Percentiles rank a stretch among this genome's conserved stretches.
phyloP scores from a whole-genome alignment of 2,329 filamentous ascomycete species.

The Penicillium sp. region DNA sequence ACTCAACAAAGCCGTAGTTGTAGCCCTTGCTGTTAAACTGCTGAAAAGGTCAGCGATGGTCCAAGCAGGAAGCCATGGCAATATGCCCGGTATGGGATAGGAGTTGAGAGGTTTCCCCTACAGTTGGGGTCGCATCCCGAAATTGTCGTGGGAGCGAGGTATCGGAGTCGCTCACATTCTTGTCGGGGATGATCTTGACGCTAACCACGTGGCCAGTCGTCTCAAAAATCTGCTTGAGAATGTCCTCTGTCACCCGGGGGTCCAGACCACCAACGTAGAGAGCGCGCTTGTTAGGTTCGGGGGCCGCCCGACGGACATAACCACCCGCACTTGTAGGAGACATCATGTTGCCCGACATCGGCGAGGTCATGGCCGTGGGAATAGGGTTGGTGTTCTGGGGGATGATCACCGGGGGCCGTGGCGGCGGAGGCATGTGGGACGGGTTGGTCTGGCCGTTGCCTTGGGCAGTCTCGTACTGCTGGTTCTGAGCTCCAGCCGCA shows the following conservation, averaged over 20 bases:
- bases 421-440: constrained; percentile 83
- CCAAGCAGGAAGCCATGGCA: neutral
- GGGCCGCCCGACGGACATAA: constrained; percentile 84
- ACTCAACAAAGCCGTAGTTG: constrained; percentile 99
- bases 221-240: constrained; percentile 96
- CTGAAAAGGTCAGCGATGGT: constrained; percentile 5
- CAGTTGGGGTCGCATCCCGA: neutral
- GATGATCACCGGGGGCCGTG: constrained; percentile 80
- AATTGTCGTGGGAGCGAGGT: neutral
- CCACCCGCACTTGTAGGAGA: constrained; percentile 81
- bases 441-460: constrained; percentile 67
- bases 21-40: constrained; percentile 80
- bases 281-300: constrained; percentile 97
- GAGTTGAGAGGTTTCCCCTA: neutral
- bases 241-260: constrained; percentile 91
- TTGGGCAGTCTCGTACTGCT: constrained; percentile 70
- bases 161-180: constrained; percentile 72
- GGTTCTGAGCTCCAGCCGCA: constrained; percentile 69
- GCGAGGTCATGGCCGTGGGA: constrained; percentile 86
- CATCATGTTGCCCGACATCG: constrained; percentile 75
- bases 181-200: constrained; percentile 99
- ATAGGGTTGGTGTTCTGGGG: constrained; percentile 96
- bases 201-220: constrained; percentile 97
- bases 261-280: constrained; percentile 95
- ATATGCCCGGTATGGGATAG: neutral